These are phyloP conservation scores for Paramecium tetraurelia DNA, from an alignment of 73 alveolate genomes.

Conservation along the genomic window DNA sequence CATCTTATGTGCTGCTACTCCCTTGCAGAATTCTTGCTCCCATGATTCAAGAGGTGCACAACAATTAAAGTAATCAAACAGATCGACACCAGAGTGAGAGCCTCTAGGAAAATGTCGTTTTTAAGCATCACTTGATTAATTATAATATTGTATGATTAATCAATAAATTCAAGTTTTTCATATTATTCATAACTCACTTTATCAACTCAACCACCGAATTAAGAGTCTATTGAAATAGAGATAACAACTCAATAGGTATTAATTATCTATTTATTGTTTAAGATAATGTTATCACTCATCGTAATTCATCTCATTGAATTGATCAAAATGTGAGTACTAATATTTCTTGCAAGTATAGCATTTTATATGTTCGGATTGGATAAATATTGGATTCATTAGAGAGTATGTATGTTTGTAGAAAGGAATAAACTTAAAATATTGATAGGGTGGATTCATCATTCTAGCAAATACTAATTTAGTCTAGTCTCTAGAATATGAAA, in stretches of 20 bases:
- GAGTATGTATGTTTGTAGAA: conserved; percentile 87
- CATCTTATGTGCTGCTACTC: background rate
- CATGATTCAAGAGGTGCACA: background rate
- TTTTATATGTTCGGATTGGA: conserved; percentile 91
- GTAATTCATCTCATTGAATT: background rate
- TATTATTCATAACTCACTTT: background rate
- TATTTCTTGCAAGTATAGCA: too few relatives aligned
- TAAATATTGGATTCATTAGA: conserved; percentile 97
- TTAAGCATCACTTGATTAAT: background rate
- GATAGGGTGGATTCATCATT: conserved; percentile 65
- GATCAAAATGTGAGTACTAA: background rate
- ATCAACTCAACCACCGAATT: too few relatives aligned
- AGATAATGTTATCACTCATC: background rate
- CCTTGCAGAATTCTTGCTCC: background rate
- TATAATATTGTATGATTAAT: background rate
- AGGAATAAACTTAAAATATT: conserved; percentile 71
- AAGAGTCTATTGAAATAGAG: background rate
- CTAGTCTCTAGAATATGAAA: conserved; percentile 65
- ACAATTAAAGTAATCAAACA: background rate
- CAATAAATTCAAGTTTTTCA: background rate
- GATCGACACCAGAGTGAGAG: background rate
- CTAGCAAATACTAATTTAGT: conserved; percentile 70
- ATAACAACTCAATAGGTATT: background rate
- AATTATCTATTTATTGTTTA: background rate
- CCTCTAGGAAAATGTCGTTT: background rate